Conservation (phyloP, 331 rosid species). For the Quercus lobata region DNA sequence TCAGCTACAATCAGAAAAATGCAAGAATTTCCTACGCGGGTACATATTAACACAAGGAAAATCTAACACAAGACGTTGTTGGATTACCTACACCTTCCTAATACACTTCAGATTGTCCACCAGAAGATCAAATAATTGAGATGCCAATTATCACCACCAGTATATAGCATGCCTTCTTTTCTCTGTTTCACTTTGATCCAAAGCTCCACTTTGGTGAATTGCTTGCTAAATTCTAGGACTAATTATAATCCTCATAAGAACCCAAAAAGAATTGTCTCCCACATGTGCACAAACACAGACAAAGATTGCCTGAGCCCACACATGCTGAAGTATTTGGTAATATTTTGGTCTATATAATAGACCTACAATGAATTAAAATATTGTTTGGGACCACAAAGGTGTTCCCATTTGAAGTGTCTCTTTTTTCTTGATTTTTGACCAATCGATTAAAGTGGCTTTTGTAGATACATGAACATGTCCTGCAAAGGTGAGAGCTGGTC, state of each 20-base stretch:
- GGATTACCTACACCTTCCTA: background rate
- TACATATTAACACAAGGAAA: constrained; percentile 11
- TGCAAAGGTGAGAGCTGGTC: constrained; percentile 58
- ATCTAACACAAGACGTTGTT: background rate
- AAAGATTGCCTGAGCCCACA: background rate
- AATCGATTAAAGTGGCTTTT: constrained; percentile 30
- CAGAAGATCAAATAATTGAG: background rate
- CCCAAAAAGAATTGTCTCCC: background rate
- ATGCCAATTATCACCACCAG: background rate
- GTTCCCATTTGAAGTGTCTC: background rate
- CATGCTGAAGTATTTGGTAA: no score
- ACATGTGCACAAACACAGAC: background rate
- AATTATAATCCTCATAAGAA: background rate
- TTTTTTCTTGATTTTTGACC: background rate
- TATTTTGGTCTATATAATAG: background rate
- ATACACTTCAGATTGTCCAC: background rate
- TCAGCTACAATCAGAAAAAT: constrained; percentile 10
- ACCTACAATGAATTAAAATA: constrained; percentile 20
- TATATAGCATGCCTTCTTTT: background rate
- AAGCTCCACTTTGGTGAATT: background rate
- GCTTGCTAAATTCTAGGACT: background rate
- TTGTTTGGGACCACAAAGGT: no score
- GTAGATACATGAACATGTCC: constrained; percentile 54
- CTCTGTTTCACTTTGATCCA: background rate
- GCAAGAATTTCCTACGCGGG: constrained; percentile 22